Evolutionary conservation across 148 eudicot genomes (phyloP).

Genomic region (Bassia scoparia): DNA sequence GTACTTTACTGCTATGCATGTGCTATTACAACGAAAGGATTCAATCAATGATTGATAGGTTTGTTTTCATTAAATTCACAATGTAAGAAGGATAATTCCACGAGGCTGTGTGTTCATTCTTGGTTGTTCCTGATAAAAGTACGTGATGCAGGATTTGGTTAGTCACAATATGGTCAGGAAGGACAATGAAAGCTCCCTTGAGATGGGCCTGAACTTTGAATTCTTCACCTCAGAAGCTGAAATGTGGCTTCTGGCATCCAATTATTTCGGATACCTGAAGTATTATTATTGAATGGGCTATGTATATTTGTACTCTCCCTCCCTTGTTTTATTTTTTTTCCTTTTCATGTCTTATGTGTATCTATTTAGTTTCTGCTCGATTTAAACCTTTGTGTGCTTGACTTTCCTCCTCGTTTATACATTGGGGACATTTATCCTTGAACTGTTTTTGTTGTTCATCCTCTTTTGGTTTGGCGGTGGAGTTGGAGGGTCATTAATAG

Average conservation of each 20-base stretch:
- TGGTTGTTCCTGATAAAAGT: conserved; percentile 19
- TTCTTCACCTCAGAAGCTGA: conserved; percentile 74
- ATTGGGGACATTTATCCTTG: no score
- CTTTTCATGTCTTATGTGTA: background rate
- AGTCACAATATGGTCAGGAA: conserved; percentile 61
- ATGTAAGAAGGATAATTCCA: background rate
- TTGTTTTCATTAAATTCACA: background rate
- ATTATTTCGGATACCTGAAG: conserved; percentile 45
- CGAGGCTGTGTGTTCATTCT: background rate
- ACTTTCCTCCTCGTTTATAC: background rate
- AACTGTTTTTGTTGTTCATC: no score
- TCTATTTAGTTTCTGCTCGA: background rate
- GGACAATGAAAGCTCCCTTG: conserved; percentile 63
- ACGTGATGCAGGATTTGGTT: conserved; percentile 64
- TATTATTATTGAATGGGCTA: conserved; percentile 4
- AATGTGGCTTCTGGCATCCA: conserved; percentile 75
- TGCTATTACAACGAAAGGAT: background rate
- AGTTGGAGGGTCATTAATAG: no score
- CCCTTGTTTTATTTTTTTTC: no score
- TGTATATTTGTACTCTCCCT: background rate
- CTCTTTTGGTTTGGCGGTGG: background rate
- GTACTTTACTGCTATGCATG: background rate
- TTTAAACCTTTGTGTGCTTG: background rate
- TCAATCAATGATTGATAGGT: conserved; percentile 9
- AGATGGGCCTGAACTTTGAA: conserved; percentile 97